Conservation (phyloP, 768 basidiomycete species). For the Thelephora aurantiotincta region DNA sequence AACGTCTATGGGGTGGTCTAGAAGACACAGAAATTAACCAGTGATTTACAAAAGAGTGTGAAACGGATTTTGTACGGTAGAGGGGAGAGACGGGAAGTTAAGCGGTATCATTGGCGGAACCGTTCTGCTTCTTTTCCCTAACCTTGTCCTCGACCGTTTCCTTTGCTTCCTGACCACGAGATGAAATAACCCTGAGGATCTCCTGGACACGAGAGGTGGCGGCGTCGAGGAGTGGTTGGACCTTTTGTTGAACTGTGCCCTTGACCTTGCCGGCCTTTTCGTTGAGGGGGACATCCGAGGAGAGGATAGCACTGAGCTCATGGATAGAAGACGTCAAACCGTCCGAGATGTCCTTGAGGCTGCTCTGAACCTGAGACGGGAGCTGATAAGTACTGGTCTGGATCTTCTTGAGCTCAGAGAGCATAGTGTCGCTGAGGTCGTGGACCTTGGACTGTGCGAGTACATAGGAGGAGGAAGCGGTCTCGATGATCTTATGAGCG, state of each 20-base stretch:
- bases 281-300: constrained; percentile 39
- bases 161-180: constrained; percentile 10
- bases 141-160: constrained; percentile 6
- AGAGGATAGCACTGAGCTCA: constrained; percentile 40
- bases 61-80: not conserved
- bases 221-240: constrained; percentile 45
- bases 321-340: constrained; percentile 37
- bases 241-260: constrained; percentile 43
- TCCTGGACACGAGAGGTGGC: constrained; percentile 17
- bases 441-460: constrained; percentile 44
- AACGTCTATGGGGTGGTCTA: not conserved
- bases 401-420: constrained; percentile 51
- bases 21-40: not conserved
- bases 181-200: constrained; percentile 13
- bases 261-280: constrained; percentile 48
- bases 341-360: constrained; percentile 43
- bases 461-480: constrained; percentile 42
- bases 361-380: constrained; percentile 38
- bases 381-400: constrained; percentile 38
- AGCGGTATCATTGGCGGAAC: not conserved
- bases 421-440: constrained; percentile 49
- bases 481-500: constrained; percentile 44
- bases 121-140: not conserved
- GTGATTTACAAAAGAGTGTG: not conserved
- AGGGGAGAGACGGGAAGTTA: not conserved